Base-by-base conservation (phyloP, 192 early-diverging fungal genomes). In the Geranomyces michiganensis region DNA sequence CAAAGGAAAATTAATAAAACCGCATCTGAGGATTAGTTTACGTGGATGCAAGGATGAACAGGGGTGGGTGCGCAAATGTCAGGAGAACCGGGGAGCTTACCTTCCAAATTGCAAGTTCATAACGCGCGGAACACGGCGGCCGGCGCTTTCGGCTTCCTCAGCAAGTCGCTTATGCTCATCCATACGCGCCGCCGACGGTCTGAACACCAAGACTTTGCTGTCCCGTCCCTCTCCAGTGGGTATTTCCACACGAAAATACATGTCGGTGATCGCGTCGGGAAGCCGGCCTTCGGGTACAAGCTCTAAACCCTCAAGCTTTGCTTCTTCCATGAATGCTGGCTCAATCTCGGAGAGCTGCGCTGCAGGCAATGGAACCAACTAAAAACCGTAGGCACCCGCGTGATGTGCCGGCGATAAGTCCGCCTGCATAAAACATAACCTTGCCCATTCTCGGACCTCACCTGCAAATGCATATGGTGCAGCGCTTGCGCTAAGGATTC, bases 101-200 rank as follows among this genome's bases (percentile, higher is more conserved):
- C 94, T 80, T 73, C 92, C 92, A 77, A 92, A 90, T 71, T 95
- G 90, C 4, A 91, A 62, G 69, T 95, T 91, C 67, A 94, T 90
- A 47, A 78, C 41, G 65, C 72, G 67, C 26, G 70, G 75, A 9
- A n/a, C 14, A 1, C 67, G 44, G 14, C 76, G 21, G 17, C 67
- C 67, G 7, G 45, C 13, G 12, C 24, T 27, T n/a, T 45, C 51
- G 17, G 67, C 66, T 30, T 78, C 76, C 4, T 21, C 44, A 6
- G 44, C 21, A 27, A 17, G 30, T 30, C 22, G 62, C 44, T 67
- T 15, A 26, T 61, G 24, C 43, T 73, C 77, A 24, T 65, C 67
- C 29, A 71, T 26, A 27, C 32, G 27, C 29, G 15, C 51, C 6
- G 56, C 64, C 10, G 74, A 67, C 24, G 78, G 74, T 19, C 62